A percentile compares a stretch with the other conserved stretches of the same genome.
phyloP scores from a whole-genome alignment of 208 protist genomes.

The Trypanosoma avium region DNA sequence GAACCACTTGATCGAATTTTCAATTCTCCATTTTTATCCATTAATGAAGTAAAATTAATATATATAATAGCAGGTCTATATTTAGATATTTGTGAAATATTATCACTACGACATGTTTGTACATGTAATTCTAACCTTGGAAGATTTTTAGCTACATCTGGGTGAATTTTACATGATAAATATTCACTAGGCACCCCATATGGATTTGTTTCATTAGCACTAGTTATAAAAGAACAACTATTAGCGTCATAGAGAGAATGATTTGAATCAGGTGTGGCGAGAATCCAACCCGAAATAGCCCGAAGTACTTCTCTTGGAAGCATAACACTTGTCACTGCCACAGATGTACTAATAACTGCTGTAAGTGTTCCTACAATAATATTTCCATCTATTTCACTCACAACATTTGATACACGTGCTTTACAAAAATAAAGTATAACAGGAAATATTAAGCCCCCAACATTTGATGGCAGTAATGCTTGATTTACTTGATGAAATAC shows the following conservation, averaged over 20 bases:
- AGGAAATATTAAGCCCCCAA: constrained; percentile 39
- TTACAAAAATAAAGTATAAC: constrained; percentile 41
- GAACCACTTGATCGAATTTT: constrained; percentile 55
- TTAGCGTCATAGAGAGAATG: constrained; percentile 1
- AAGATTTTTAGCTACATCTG: neutral
- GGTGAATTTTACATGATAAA: neutral
- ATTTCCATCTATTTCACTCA: constrained; percentile 22
- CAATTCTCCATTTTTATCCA: constrained; percentile 24
- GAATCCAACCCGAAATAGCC: constrained; percentile 42
- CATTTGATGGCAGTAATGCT: constrained; percentile 1
- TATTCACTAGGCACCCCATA: neutral
- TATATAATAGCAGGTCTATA: neutral
- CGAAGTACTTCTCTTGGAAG: constrained; percentile 62
- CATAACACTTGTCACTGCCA: constrained; percentile 29
- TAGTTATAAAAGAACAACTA: neutral
- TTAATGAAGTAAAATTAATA: constrained; percentile 1
- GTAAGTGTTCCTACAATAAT: constrained; percentile 28
- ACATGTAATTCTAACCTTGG: neutral
- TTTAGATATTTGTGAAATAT: too few relatives aligned
- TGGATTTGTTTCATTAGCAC: too few relatives aligned
- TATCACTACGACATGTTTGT: neutral
- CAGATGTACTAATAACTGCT: constrained; percentile 30
- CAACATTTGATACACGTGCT: constrained; percentile 37
- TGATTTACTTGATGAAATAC: neutral
- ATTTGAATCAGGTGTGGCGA: neutral